These are phyloP conservation scores for Xylaria multiplex DNA, from an alignment of 2,329 filamentous ascomycete genomes.

Conservation along the genomic window DNA sequence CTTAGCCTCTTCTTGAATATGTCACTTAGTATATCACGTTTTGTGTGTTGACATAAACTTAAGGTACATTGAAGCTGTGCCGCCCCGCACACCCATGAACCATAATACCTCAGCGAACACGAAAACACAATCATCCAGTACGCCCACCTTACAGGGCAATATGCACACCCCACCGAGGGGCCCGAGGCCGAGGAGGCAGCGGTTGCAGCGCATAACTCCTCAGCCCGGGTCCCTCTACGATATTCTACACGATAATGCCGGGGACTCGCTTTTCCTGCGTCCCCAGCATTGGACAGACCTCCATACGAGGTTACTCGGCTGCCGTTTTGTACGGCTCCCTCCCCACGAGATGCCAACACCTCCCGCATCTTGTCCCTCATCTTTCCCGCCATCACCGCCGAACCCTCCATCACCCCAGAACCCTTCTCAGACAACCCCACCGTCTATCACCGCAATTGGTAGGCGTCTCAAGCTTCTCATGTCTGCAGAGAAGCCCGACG, in stretches of 20 bases:
- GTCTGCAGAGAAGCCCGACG: conserved; percentile 47
- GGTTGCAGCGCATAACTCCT: conserved; percentile 52
- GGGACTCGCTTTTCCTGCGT: conserved; percentile 60
- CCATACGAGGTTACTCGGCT: conserved; percentile 60
- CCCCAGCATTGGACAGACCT: conserved; percentile 67
- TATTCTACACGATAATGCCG: conserved; percentile 60
- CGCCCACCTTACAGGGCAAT: conserved; percentile 1
- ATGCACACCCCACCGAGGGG: conserved; percentile 19
- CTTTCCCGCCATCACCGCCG: conserved; percentile 43
- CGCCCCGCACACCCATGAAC: background rate
- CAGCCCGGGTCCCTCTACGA: conserved; percentile 63
- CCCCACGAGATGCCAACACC: conserved; percentile 56
- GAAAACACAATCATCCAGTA: conserved; percentile 22
- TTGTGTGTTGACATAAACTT: background rate
- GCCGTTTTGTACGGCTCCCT: conserved; percentile 57
- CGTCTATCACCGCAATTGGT: conserved; percentile 55
- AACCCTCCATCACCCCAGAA: conserved; percentile 44
- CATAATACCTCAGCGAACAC: background rate
- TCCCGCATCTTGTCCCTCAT: conserved; percentile 47
- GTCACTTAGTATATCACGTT: background rate
- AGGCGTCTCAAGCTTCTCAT: conserved; percentile 58
- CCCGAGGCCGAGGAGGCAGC: conserved; percentile 43
- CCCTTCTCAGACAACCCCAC: conserved; percentile 54
- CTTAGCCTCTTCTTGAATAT: background rate
- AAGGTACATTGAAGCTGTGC: background rate